Conservation (phyloP, 2,329 filamentous ascomycete species). For the Cordyceps pruinosa region DNA sequence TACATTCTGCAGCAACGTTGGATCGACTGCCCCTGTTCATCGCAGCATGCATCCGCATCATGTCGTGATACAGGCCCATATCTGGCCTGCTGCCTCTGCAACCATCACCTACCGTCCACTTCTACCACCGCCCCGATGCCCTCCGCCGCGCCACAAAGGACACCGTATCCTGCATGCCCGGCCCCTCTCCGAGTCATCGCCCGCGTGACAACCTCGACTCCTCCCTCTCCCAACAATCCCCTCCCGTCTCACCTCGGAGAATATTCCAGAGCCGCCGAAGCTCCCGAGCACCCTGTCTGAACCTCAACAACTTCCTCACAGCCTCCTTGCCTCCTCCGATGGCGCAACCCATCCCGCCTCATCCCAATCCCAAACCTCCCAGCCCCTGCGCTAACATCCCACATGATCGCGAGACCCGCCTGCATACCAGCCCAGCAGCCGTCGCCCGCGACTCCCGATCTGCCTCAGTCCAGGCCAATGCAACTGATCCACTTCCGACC, state of each 20-base stretch:
- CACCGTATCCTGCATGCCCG: background rate
- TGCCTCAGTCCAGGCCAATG: background rate
- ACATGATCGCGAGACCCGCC: conserved; percentile 8
- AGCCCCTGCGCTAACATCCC: too few species aligned
- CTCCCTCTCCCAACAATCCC: background rate
- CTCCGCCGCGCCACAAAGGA: background rate
- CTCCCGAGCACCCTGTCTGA: background rate
- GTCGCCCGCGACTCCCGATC: background rate
- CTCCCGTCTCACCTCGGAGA: background rate
- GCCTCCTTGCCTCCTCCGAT: background rate
- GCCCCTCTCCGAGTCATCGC: conserved; percentile 2
- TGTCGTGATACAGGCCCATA: background rate
- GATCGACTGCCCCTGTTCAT: background rate
- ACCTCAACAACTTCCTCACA: background rate
- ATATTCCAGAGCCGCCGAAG: background rate
- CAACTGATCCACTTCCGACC: conserved; percentile 1
- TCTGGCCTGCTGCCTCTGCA: background rate
- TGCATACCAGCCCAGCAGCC: background rate
- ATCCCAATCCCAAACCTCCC: too few species aligned
- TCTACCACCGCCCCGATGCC: background rate
- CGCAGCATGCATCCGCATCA: background rate
- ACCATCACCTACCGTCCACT: background rate
- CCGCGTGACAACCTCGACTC: background rate
- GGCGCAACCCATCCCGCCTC: background rate
- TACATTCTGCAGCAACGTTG: background rate